Percentiles rank a stretch among this genome's conserved stretches.
Conservation (phyloP, 2,329 filamentous ascomycete genomes). For the Neurospora sp. region DNA sequence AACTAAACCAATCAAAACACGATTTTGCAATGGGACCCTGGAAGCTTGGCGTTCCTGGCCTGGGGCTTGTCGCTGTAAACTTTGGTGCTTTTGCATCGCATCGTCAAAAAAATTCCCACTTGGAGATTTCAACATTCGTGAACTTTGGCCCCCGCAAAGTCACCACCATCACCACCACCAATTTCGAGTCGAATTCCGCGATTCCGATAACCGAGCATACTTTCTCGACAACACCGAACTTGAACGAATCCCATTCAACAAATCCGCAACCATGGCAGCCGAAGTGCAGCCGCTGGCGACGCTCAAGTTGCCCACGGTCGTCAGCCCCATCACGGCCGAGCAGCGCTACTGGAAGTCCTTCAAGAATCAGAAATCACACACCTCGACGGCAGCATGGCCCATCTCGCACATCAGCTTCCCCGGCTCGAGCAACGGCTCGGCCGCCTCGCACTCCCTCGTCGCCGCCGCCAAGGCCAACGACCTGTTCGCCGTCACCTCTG, state of each 20-base stretch:
- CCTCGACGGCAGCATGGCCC: slow-evolving; percentile 80
- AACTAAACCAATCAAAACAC: neutral
- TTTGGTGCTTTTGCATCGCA: neutral
- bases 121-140: neutral
- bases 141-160: neutral
- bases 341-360: slow-evolving; percentile 96
- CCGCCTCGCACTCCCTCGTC: slow-evolving; percentile 25
- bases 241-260: neutral
- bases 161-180: neutral
- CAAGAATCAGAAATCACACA: slow-evolving; percentile 80
- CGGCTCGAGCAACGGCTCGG: slow-evolving; percentile 30
- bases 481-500: slow-evolving; percentile 88
- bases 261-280: slow-evolving; percentile 58
- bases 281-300: slow-evolving; percentile 71
- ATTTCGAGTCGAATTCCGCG: neutral
- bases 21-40: neutral
- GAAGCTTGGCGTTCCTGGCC: neutral
- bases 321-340: slow-evolving; percentile 76
- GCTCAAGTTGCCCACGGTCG: slow-evolving; percentile 74
- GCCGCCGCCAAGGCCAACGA: slow-evolving; percentile 46
- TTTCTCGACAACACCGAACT: neutral
- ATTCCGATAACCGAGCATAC: neutral
- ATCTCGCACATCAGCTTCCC: slow-evolving; percentile 83
- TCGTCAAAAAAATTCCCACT: neutral
- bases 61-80: neutral